These are phyloP conservation scores for Babesia bovis DNA, from an alignment of 169 alveolate genomes.

Conservation along the genomic window DNA sequence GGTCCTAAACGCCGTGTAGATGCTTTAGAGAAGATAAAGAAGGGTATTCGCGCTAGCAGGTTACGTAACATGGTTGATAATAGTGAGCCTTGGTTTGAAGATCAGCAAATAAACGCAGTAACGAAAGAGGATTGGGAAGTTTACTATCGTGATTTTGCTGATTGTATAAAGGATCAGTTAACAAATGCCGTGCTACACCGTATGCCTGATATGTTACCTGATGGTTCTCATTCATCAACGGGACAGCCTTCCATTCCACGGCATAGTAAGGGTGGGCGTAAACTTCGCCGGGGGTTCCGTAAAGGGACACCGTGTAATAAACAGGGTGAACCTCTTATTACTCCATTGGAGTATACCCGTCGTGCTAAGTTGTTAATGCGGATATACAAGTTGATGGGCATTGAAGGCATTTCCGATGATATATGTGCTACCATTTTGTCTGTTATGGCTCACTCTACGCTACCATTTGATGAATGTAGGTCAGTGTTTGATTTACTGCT, in stretches of 20 bases:
- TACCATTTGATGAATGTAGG: conserved; percentile 4
- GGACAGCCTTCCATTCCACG: background rate
- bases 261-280: background rate
- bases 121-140: background rate
- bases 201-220: background rate
- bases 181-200: conserved; percentile 7
- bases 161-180: background rate
- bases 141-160: conserved; percentile 20
- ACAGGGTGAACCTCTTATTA: background rate
- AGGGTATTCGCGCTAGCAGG: conserved; percentile 11
- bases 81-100: conserved; percentile 16
- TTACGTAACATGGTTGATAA: background rate
- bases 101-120: background rate
- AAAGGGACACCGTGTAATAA: background rate
- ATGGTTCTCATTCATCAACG: background rate
- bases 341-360: background rate
- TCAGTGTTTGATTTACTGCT: conserved; percentile 4
- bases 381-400: background rate
- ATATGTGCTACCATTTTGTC: conserved; percentile 3
- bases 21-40: conserved; percentile 7
- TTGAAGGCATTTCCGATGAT: background rate
- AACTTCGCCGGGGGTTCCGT: background rate
- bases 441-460: background rate
- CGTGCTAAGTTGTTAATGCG: conserved; percentile 9
- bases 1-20: background rate